phyloP scores from a whole-genome alignment of 305 asterid species.

The Fraxinus sp. region DNA sequence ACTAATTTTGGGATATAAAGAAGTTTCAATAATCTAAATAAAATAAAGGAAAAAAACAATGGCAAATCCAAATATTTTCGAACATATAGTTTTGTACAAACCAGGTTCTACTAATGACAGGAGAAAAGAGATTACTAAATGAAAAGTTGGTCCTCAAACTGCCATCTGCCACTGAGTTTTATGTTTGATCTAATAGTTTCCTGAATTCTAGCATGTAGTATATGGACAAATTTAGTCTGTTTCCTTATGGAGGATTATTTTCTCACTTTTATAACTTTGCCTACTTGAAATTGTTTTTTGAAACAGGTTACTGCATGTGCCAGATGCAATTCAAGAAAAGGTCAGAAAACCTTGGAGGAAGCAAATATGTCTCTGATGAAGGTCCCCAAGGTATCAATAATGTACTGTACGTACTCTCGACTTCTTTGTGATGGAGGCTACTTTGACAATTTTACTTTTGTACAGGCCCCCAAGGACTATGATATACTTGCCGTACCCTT shows the following conservation, averaged over 20 bases:
- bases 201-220: not conserved
- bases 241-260: not conserved
- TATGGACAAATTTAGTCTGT: not conserved
- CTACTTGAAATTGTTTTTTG: not conserved
- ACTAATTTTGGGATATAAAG: not conserved
- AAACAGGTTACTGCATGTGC: slow-evolving; percentile 82
- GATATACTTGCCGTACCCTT: slow-evolving; percentile 78
- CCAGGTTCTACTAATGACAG: not conserved
- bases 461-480: slow-evolving; percentile 74
- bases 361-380: slow-evolving; percentile 72
- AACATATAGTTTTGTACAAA: not conserved
- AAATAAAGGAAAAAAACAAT: not conserved
- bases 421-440: not conserved
- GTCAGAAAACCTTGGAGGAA: slow-evolving; percentile 80
- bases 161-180: not conserved
- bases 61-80: not conserved
- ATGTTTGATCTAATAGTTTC: not conserved
- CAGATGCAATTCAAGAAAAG: slow-evolving; percentile 79
- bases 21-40: not conserved
- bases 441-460: not conserved
- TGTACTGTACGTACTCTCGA: not conserved
- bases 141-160: not conserved
- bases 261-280: not conserved
- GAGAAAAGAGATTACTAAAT: not conserved
- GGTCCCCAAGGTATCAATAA: slow-evolving; percentile 62